phyloP scores from a whole-genome alignment of 2,329 filamentous ascomycete genomes.

The Nigrospora oryzae region DNA sequence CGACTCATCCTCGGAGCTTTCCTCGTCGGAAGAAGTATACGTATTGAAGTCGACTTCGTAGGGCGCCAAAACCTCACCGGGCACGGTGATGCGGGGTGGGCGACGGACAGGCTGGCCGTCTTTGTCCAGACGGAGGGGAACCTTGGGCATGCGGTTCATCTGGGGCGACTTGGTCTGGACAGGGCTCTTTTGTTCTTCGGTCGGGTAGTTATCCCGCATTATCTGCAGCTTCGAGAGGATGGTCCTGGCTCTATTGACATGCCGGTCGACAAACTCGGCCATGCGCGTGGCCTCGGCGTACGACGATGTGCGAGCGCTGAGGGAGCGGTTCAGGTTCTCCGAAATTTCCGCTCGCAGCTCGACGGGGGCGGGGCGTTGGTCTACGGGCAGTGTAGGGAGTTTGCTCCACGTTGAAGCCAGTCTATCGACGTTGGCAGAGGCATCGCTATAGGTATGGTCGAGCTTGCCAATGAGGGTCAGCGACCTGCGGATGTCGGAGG shows the following conservation, averaged over 20 bases:
- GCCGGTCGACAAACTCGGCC: slow-evolving; percentile 53
- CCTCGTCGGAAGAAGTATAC: slow-evolving; percentile 44
- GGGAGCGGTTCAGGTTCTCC: slow-evolving; percentile 41
- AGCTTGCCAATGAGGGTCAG: slow-evolving; percentile 58
- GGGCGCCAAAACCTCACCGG: slow-evolving; percentile 56
- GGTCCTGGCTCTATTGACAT: slow-evolving; percentile 51
- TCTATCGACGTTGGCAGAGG: slow-evolving; percentile 45
- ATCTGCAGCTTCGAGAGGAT: slow-evolving; percentile 50
- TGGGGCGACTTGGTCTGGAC: slow-evolving; percentile 46
- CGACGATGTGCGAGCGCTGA: slow-evolving; percentile 48
- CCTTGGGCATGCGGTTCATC: slow-evolving; percentile 37
- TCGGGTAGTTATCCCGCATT: slow-evolving; percentile 53
- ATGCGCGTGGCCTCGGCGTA: slow-evolving; percentile 56
- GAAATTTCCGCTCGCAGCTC: slow-evolving; percentile 54
- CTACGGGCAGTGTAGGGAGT: slow-evolving; percentile 38
- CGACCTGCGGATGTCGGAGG: slow-evolving; percentile 57
- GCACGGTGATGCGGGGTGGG: slow-evolving; percentile 53
- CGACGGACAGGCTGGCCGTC: slow-evolving; percentile 37
- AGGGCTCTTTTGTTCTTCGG: slow-evolving; percentile 43
- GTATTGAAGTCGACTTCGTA: slow-evolving; percentile 57
- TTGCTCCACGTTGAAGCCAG: slow-evolving; percentile 49
- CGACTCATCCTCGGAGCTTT: slow-evolving; percentile 42
- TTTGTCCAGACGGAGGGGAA: slow-evolving; percentile 32
- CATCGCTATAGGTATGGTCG: slow-evolving; percentile 47
- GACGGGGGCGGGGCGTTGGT: slow-evolving; percentile 37